Evolutionary conservation across 371 early-diverging fungal genomes (phyloP).

Genomic region (Conidiobolus incongruus): DNA sequence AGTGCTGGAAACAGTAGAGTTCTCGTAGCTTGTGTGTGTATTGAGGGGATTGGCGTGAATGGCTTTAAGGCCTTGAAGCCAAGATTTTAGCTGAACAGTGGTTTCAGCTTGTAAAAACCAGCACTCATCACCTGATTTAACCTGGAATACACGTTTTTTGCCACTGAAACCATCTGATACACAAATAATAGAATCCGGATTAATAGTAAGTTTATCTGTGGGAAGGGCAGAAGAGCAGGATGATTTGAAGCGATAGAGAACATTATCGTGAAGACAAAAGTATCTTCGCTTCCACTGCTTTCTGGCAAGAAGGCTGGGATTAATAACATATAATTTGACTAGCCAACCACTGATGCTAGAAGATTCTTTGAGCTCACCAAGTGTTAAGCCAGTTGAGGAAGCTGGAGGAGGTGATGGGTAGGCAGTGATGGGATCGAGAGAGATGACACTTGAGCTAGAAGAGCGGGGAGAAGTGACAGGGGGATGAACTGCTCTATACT

Average conservation of each 20-base stretch:
- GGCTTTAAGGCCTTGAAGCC: too few relatives aligned
- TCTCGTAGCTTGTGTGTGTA: too few relatives aligned
- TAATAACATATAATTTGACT: neutral
- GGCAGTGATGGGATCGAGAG: neutral
- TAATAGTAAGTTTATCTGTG: neutral
- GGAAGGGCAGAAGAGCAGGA: neutral
- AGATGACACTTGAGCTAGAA: slow-evolving; percentile 1
- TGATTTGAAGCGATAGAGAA: slow-evolving; percentile 6
- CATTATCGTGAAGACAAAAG: slow-evolving; percentile 5
- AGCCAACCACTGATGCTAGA: neutral
- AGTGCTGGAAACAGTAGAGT: too few relatives aligned
- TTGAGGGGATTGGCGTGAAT: too few relatives aligned
- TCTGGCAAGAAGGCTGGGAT: slow-evolving; percentile 1
- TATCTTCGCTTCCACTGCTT: slow-evolving; percentile 8
- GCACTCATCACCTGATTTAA: too few relatives aligned
- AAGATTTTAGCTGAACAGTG: too few relatives aligned
- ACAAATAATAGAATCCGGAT: neutral
- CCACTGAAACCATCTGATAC: neutral
- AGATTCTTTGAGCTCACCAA: neutral
- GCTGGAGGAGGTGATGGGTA: neutral
- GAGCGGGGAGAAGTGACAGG: neutral
- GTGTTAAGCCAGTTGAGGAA: neutral
- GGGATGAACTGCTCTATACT: too few relatives aligned
- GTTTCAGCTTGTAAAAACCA: too few relatives aligned
- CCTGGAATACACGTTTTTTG: slow-evolving; percentile 3